Base-by-base conservation (phyloP, 1,139 yeast species). In the Torulaspora pretoriensis region DNA sequence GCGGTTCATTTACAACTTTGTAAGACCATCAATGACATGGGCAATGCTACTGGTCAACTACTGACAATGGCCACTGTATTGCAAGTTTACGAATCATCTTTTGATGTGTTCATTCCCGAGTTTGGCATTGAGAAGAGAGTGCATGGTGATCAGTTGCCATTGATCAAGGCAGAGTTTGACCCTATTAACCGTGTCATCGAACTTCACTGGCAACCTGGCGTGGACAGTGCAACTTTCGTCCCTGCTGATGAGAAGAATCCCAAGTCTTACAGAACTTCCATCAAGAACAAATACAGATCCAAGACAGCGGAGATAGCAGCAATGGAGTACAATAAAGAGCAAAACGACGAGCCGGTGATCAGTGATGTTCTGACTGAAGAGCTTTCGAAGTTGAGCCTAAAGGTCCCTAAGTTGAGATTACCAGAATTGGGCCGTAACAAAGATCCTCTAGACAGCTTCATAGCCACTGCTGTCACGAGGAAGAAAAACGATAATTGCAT, bases 51-150 rank as follows among this genome's bases (percentile, higher is more conserved):
- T 6, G 95, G 95, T 1, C 96, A 89, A 64, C 66, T 89, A 41
- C 74, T 90, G 55, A 81, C 89, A 36, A 80, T 83, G 77, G 97
- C 96, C 10, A 80, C 89, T 10, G 94, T 92, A 32, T 70, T 89
- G 29, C 97, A 89, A 64, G 97, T 90, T 6, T 90, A 90, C 63
- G 97, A 92, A 67, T 87, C 96, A 1, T 88, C 97, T 1, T 92
- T 92, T 69, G 98, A 92, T 66, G 95, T 92, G 6, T 80, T 88
- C 52, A 75, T 92, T 50, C 97, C 97, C 1, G 97, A 88, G 56
- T 83, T 90, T 68, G 97, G 98, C 34, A 87, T 92, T 55, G 98
- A 92, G 65, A 92, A 92, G 68, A 80, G 98, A 59, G 97, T 92
- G 23, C 98, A 92, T 60, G 97, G 97, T 34, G 98, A 92, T 68